These are phyloP conservation scores for Gossypium rotundifolium DNA, from an alignment of 345 rosid genomes.

Conservation along the genomic window DNA sequence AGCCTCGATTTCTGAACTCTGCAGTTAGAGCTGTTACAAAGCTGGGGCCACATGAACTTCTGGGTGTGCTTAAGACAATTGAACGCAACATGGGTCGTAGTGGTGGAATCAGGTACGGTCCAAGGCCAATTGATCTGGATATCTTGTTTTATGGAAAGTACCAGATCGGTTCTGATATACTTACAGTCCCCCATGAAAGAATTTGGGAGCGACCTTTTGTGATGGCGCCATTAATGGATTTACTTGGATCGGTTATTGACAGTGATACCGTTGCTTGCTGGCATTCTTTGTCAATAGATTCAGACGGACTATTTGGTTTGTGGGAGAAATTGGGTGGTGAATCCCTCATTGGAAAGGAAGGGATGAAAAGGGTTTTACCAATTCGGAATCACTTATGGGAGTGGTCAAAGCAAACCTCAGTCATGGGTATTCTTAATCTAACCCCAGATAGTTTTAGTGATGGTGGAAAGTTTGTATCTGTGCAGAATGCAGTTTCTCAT, in stretches of 20 bases:
- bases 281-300: conserved; percentile 56
- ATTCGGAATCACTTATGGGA: conserved; percentile 68
- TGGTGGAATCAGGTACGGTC: conserved; percentile 70
- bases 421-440: conserved; percentile 88
- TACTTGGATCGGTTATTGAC: conserved; percentile 59
- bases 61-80: conserved; percentile 61
- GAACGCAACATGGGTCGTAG: conserved; percentile 80
- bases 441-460: conserved; percentile 97
- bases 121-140: conserved; percentile 86
- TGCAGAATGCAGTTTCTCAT: conserved; percentile 67
- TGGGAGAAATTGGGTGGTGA: conserved; percentile 90
- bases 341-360: conserved; percentile 60
- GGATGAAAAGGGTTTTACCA: conserved; percentile 73
- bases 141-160: conserved; percentile 78
- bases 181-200: conserved; percentile 75
- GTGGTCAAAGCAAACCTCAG: conserved; percentile 57
- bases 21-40: conserved; percentile 78
- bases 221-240: conserved; percentile 82
- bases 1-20: conserved; percentile 80
- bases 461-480: conserved; percentile 64
- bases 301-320: conserved; percentile 50
- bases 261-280: conserved; percentile 66
- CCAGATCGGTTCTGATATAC: conserved; percentile 49
- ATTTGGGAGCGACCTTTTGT: conserved; percentile 94
- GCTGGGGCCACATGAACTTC: conserved; percentile 74